Evolutionary conservation across 768 basidiomycete genomes (phyloP).

Genomic region (Agrocybe pediades): DNA sequence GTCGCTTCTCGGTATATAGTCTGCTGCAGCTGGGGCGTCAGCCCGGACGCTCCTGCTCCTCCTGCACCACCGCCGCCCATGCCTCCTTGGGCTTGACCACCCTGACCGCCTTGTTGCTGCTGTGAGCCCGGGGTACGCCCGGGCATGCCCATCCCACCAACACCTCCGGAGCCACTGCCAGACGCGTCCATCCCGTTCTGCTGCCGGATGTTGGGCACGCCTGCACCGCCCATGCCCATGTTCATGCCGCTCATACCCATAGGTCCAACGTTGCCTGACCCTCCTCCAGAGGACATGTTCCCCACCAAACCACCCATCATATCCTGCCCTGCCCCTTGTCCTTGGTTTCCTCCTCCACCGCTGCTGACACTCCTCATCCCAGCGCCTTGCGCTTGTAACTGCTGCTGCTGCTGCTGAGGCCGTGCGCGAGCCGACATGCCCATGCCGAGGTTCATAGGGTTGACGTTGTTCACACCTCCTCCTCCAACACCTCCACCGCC

Average conservation of each 20-base stretch:
- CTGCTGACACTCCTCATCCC: not conserved
- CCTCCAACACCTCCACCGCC: too few relatives aligned
- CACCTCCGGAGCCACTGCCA: not conserved
- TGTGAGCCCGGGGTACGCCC: not conserved
- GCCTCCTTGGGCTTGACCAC: constrained; percentile 9
- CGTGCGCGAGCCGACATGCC: not conserved
- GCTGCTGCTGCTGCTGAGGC: constrained; percentile 3
- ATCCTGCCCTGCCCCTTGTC: not conserved
- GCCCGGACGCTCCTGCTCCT: constrained; percentile 1
- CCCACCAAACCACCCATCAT: not conserved
- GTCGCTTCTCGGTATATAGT: constrained; percentile 24
- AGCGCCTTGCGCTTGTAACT: not conserved
- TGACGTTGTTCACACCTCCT: too few relatives aligned
- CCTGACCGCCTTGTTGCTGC: not conserved
- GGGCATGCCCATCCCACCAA: constrained; percentile 7
- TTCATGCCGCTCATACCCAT: not conserved
- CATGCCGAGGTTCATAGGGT: not conserved
- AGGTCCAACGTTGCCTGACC: not conserved
- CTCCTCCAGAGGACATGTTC: constrained; percentile 1
- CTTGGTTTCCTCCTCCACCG: too few relatives aligned
- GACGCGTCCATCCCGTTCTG: not conserved
- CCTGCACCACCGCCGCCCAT: constrained; percentile 9
- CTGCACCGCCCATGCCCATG: constrained; percentile 5
- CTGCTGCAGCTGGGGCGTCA: constrained; percentile 6
- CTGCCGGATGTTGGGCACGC: not conserved